Base-by-base conservation (phyloP, 2,329 filamentous ascomycete genomes). In the Alternaria metachromatica region DNA sequence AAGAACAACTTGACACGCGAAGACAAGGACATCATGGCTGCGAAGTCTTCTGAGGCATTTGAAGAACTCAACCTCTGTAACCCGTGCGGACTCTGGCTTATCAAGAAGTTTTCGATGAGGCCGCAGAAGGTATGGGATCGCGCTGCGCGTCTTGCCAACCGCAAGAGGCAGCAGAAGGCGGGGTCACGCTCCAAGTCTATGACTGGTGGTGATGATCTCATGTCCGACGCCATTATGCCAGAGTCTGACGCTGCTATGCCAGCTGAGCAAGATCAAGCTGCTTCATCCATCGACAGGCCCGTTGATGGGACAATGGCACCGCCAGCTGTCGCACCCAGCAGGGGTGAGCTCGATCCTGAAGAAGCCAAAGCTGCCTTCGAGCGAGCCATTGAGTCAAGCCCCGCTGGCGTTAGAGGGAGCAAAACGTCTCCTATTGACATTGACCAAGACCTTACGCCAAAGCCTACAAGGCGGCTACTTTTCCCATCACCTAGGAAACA, bases 41-140 rank as follows among this genome's bases (percentile, higher is more conserved):
- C 57, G 11, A 63, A 63, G 51, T 45, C 61, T 13, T 44, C 26
- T 50, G 41, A 77, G 12, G 75, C 77, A 44, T 97, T 92, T 85
- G 87, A 86, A 48, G 88, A 92, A 71, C 87, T 92, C 60, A 86
- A 92, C 26, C 87, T 98, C 41, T 99, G 96, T 84, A 99, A 99
- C 78, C 94, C 95, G 62, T 99, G 96, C 78, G 96, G 96, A 18
- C 89, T 99, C 45, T 99, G 94, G 93, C 90, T 99, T 71, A 89
- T 90, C 64, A 98, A 97, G 76, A 93, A 91, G 80, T 93, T 92
- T 75, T 86, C 84, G 23, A 96, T 97, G 84, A 90, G 96, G 9
- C 96, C 96, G 3, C 84, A 89, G 58, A 89, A 95, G 64, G 89
- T 90, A 68, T 99, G 95, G 95, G 90, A 91, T 57, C 76, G 75